Conservation (phyloP, 129 eudicot genomes). For the Tanacetum coccineum region DNA sequence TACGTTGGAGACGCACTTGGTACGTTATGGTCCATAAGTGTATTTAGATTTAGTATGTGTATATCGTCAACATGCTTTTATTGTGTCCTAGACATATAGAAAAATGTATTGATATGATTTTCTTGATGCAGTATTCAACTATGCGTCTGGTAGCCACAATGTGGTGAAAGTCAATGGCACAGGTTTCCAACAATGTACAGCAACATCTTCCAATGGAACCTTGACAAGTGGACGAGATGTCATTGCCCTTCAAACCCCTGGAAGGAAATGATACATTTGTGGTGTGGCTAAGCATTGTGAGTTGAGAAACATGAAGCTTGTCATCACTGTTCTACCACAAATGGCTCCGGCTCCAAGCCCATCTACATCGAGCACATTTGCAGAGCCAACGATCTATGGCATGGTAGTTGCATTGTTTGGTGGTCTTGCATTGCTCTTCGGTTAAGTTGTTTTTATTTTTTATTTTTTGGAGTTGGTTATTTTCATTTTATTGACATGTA, state of each 20-base stretch:
- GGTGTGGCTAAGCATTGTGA: slow-evolving; percentile 38
- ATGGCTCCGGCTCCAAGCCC: slow-evolving; percentile 16
- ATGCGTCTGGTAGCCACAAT: slow-evolving; percentile 30
- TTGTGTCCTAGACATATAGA: not conserved
- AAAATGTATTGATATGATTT: not conserved
- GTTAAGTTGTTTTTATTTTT: not conserved
- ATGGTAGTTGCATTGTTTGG: slow-evolving; percentile 6
- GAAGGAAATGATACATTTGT: slow-evolving; percentile 48
- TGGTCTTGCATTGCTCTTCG: not conserved
- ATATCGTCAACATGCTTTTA: not conserved
- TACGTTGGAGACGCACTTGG: no score
- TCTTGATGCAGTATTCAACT: slow-evolving; percentile 31
- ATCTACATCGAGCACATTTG: slow-evolving; percentile 3
- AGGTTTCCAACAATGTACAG: slow-evolving; percentile 29
- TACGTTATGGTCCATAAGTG: not conserved
- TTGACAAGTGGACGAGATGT: slow-evolving; percentile 36
- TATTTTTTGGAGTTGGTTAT: not conserved
- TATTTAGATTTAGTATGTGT: not conserved
- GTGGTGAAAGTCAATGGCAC: slow-evolving; percentile 41
- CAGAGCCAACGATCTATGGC: slow-evolving; percentile 12
- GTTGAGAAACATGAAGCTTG: slow-evolving; percentile 31
- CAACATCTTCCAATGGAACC: slow-evolving; percentile 14
- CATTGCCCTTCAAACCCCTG: slow-evolving; percentile 36
- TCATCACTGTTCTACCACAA: slow-evolving; percentile 24
- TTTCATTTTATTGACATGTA: slow-evolving; percentile 5